Percentiles rank a stretch among this genome's conserved stretches.
These are phyloP conservation scores for Oryza glaberrima DNA, from an alignment of 176 grass and related monocot species.

Conservation along the genomic window DNA sequence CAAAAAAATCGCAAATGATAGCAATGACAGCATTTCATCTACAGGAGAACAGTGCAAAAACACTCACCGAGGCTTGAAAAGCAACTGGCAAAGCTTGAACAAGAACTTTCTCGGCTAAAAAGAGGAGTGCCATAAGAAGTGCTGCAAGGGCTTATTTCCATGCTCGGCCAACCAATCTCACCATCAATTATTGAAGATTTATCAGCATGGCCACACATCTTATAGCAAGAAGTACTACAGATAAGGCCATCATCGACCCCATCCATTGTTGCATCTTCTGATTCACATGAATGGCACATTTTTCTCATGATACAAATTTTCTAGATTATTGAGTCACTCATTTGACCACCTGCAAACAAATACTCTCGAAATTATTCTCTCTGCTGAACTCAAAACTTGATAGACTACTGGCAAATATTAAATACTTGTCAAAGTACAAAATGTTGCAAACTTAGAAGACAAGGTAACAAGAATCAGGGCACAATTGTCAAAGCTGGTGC, in stretches of 20 bases:
- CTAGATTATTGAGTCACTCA: constrained; percentile 36
- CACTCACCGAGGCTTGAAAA: constrained; percentile 70
- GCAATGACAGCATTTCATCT: constrained; percentile 7
- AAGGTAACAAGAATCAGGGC: constrained; percentile 26
- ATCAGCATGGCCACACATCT: constrained; percentile 33
- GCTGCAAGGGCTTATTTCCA: constrained; percentile 38
- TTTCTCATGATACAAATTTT: constrained; percentile 52
- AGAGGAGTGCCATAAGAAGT: constrained; percentile 63
- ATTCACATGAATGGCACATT: constrained; percentile 64
- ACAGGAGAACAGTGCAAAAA: constrained; percentile 22
- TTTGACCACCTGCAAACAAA: constrained; percentile 48
- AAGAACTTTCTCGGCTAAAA: constrained; percentile 65
- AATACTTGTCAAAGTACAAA: neutral
- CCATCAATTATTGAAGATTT: constrained; percentile 39
- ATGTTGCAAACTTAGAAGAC: neutral
- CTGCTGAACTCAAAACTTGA: constrained; percentile 8
- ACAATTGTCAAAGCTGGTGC: too few relatives aligned
- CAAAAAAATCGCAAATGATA: constrained; percentile 13
- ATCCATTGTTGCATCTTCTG: constrained; percentile 50
- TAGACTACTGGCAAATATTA: neutral
- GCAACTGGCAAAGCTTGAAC: constrained; percentile 68
- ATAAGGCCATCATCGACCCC: constrained; percentile 26
- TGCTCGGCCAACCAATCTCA: constrained; percentile 30
- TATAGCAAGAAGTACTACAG: constrained; percentile 42
- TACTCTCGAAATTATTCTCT: constrained; percentile 13